Evolutionary conservation across 768 basidiomycete genomes (phyloP).

Genomic region (Cantharellus cinnabarinus): DNA sequence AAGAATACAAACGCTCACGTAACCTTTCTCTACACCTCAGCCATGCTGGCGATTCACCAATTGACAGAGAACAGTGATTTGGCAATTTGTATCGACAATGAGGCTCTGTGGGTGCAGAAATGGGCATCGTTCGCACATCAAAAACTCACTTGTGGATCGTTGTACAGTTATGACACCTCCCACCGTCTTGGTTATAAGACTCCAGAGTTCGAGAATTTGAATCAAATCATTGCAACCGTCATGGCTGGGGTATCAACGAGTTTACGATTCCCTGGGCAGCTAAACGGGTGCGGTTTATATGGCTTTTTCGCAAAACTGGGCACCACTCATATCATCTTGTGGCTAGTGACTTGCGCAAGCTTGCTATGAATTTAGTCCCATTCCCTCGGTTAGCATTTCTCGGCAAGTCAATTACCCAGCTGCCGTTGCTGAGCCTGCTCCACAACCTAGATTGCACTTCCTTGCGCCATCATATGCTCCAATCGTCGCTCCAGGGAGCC

Average conservation of each 20-base stretch:
- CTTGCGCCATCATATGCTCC: conserved; percentile 91
- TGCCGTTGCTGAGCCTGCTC: not conserved
- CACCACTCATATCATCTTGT: conserved; percentile 2
- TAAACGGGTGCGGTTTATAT: conserved; percentile 47
- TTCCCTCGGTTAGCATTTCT: conserved; percentile 46
- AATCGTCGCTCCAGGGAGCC: conserved; percentile 46
- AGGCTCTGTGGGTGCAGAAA: conserved; percentile 40
- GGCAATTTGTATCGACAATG: conserved; percentile 71
- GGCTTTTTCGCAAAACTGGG: conserved; percentile 1
- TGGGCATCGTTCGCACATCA: not conserved
- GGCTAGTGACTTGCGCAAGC: conserved; percentile 60
- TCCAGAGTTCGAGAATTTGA: conserved; percentile 48
- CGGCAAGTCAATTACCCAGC: not conserved
- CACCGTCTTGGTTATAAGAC: conserved; percentile 39
- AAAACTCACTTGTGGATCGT: not conserved
- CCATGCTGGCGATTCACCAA: conserved; percentile 68
- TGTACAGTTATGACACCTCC: conserved; percentile 47
- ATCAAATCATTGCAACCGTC: conserved; percentile 64
- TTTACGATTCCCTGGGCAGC: conserved; percentile 80
- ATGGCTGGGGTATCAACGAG: conserved; percentile 92
- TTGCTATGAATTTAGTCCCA: conserved; percentile 85
- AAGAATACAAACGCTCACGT: not conserved
- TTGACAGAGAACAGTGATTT: conserved; percentile 77
- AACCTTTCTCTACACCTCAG: conserved; percentile 25
- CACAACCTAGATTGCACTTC: conserved; percentile 50